Conservation (phyloP, 805 yeast species). For the Schwanniomyces polymorphus region DNA sequence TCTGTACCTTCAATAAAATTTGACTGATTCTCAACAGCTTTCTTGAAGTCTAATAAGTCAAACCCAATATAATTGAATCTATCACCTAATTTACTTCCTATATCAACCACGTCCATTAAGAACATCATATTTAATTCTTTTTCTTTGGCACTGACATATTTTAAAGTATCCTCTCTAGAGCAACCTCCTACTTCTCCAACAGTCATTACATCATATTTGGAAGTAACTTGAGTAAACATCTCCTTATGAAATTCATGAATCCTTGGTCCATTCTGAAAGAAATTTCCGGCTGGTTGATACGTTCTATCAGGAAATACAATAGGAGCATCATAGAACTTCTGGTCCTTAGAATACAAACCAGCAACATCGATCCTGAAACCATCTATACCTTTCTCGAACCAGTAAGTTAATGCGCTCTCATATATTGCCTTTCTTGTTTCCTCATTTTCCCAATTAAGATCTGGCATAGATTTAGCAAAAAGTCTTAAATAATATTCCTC, state of each 20-base stretch:
- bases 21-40: conserved; percentile 33
- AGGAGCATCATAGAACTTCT: conserved; percentile 49
- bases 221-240: conserved; percentile 43
- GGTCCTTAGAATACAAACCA: conserved; percentile 51
- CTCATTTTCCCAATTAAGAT: conserved; percentile 60
- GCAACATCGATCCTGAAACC: conserved; percentile 62
- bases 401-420: conserved; percentile 48
- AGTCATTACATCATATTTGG: conserved; percentile 52
- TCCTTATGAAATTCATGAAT: conserved; percentile 60
- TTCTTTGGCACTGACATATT: conserved; percentile 41
- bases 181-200: conserved; percentile 58
- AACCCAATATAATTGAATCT: conserved; percentile 36
- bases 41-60: conserved; percentile 41
- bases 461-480: conserved; percentile 57
- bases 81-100: conserved; percentile 37
- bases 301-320: conserved; percentile 38
- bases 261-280: conserved; percentile 49
- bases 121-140: conserved; percentile 39
- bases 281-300: conserved; percentile 37
- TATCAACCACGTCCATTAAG: conserved; percentile 30
- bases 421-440: conserved; percentile 39
- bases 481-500: conserved; percentile 55
- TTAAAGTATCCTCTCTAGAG: conserved; percentile 39
- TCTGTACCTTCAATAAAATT: conserved; percentile 49
- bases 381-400: conserved; percentile 57